Base-by-base conservation (phyloP, 306 rosid genomes). In the Acacia crassicarpa region DNA sequence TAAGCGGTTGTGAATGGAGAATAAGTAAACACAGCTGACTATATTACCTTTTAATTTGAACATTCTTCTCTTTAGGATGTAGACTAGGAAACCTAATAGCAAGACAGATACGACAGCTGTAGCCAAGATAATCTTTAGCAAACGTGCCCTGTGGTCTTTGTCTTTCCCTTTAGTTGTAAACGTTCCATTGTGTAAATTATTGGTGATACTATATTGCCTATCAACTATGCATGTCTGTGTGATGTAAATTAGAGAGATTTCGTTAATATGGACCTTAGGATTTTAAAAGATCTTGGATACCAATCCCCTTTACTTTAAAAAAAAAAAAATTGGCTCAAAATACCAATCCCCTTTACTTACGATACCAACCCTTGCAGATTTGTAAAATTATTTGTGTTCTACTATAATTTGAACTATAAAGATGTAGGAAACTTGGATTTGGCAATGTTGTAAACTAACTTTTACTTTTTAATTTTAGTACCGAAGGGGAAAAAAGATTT, bases 111-210 rank as follows among this genome's bases (percentile, higher is more conserved):
- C 0, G 7, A 63, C 20, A 38, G 7, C 45, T 35, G 62, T 1
- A 19, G 53, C 71, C 66, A 63, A 63, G 65, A 70, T 8, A 49
- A 76, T 51, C 33, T 9, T 68, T 45, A 61, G 12, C 20, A 76
- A 40, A 13, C 2, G 68, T 27, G 38, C 13, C 8, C 19, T n/a
- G 20, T 25, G 16, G 32, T 13, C 11, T 14, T 13, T 41, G 2
- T 65, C 41, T 12, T 15, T 8, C 6, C 41, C 69, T 65, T 65
- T 30, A 30, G 69, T 41, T 77, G 73, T 5, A 70, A 6, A 17
- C 66, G 78, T 32, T 79, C 65, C 35, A 79, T 20, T 81, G 71
- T 75, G 80, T 10, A 41, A 69, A 13, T 69, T 41, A 43, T 7
- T 54, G 61, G 0, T 53, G 20, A 49, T 16, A 16, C 19, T 49